Percentiles rank a stretch among this genome's conserved stretches.
Conservation (phyloP, 1,284 basidiomycete species). For the Austropuccinia psidii region DNA sequence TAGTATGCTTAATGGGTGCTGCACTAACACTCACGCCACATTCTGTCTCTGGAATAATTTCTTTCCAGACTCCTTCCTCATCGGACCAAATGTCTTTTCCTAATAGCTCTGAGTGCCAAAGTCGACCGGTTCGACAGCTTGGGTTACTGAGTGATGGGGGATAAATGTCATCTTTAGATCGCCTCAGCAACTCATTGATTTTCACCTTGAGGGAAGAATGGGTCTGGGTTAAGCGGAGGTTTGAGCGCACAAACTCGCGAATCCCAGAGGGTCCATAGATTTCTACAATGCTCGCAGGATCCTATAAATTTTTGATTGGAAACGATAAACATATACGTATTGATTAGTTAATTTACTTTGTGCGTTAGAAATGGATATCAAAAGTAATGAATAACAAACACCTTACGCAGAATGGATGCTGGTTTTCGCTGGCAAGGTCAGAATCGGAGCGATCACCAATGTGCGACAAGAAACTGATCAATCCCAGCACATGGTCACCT, state of each 20-base stretch:
- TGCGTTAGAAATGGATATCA: background rate
- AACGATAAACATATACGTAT: no score
- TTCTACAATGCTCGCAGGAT: conserved; percentile 53
- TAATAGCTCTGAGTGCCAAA: conserved; percentile 61
- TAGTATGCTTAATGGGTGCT: conserved; percentile 71
- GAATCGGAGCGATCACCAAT: conserved; percentile 28
- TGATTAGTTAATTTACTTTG: no score
- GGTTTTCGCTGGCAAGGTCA: conserved; percentile 23
- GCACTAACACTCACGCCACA: conserved; percentile 61
- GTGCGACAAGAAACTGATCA: conserved; percentile 36
- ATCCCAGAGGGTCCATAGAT: conserved; percentile 76
- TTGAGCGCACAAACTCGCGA: conserved; percentile 66
- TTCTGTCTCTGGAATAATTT: conserved; percentile 51
- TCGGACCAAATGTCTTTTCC: conserved; percentile 61
- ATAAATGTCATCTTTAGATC: conserved; percentile 50
- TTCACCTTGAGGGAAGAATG: conserved; percentile 61
- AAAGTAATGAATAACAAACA: background rate
- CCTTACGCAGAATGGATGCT: conserved; percentile 35
- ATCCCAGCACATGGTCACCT: conserved; percentile 30
- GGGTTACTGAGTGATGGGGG: conserved; percentile 53
- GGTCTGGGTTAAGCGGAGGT: conserved; percentile 62
- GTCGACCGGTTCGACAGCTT: conserved; percentile 45
- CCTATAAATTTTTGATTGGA: no score
- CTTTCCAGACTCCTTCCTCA: conserved; percentile 64
- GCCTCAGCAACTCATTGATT: conserved; percentile 69